Evolutionary conservation across 495 filamentous ascomycete genomes (phyloP), one percentile per base, ranked within the genome.

Genomic region (Trichoderma reesei): DNA sequence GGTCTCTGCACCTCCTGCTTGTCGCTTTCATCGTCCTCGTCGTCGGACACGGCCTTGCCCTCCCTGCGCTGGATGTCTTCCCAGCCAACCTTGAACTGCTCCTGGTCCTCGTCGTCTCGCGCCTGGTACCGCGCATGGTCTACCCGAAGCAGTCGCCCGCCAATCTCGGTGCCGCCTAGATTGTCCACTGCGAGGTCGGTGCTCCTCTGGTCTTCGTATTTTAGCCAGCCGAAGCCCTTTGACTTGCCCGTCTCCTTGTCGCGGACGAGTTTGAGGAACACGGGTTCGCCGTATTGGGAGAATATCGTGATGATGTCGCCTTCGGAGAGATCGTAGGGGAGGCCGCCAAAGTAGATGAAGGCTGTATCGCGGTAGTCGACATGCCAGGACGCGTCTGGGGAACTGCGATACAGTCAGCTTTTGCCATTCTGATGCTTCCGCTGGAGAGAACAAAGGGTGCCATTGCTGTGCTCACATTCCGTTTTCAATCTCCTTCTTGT

Each of bases 121-220:
- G 84, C 76, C 78, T 96, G 94, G 72, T 98, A 98, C 56, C 91
- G 79, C 46, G 90, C 86, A 75, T 98, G 94, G 74, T 98, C 94
- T 4, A 98, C 94, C 67, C 89, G 86, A 44, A 98, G 73, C 60
- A 90, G 74, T 56, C 93, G 80, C 0, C 92, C 92, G 72, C 90
- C 80, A 18, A 98, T 87, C 36, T 83, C 87, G 33, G 92, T 86
- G 16, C 94, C 94, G 54, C 91, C 88, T 6, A 98, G 75, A 72
- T 98, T 98, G 75, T 98, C 94, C 3, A 98, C 94, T 2, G 94
- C 94, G 41, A 98, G 79, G 74, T 96, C 92, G 46, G 90, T 93
- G 72, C 91, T 96, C 65, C 95, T 86, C 82, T 98, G 94, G 74
- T 98, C 94, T 72, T 98, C 94, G 74, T 97, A 98, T 74, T 98